These are phyloP conservation scores for Mesembryanthemum crystallinum DNA, from an alignment of 148 eudicot genomes.

Conservation along the genomic window DNA sequence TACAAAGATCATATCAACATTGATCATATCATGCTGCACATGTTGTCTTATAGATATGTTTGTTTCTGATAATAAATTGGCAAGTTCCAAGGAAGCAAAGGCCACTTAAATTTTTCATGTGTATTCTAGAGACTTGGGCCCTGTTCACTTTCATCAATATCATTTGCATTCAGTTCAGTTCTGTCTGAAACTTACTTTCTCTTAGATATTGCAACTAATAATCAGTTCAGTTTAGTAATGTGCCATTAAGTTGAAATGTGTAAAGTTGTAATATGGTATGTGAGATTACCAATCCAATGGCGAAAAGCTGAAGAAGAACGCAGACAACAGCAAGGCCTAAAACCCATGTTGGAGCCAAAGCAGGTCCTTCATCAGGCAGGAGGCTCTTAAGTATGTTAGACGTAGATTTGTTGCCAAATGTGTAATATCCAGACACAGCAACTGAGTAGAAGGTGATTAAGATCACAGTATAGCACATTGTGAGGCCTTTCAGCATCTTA, in stretches of 20 bases:
- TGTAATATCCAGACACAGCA: slow-evolving; percentile 80
- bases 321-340: slow-evolving; percentile 64
- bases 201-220: too few relatives aligned
- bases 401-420: slow-evolving; percentile 73
- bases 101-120: too few relatives aligned
- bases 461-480: slow-evolving; percentile 78
- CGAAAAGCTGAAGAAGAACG: slow-evolving; percentile 90
- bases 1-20: too few relatives aligned
- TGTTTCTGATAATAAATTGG: too few relatives aligned
- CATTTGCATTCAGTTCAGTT: too few relatives aligned
- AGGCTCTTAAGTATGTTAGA: slow-evolving; percentile 78
- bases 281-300: slow-evolving; percentile 78
- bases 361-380: slow-evolving; percentile 70
- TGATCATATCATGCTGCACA: not conserved
- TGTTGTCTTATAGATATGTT: too few relatives aligned
- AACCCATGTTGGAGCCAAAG: slow-evolving; percentile 79
- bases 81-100: too few relatives aligned
- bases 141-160: too few relatives aligned
- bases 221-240: too few relatives aligned
- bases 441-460: slow-evolving; percentile 79
- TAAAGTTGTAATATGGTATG: not conserved
- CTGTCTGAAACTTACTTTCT: too few relatives aligned
- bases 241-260: not conserved
- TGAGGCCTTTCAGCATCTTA: slow-evolving; percentile 89
- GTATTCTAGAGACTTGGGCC: too few relatives aligned